Evolutionary conservation across 2,329 filamentous ascomycete species (phyloP), one percentile per base, ranked within the genome.

Genomic region (Cytospora piceicola): DNA sequence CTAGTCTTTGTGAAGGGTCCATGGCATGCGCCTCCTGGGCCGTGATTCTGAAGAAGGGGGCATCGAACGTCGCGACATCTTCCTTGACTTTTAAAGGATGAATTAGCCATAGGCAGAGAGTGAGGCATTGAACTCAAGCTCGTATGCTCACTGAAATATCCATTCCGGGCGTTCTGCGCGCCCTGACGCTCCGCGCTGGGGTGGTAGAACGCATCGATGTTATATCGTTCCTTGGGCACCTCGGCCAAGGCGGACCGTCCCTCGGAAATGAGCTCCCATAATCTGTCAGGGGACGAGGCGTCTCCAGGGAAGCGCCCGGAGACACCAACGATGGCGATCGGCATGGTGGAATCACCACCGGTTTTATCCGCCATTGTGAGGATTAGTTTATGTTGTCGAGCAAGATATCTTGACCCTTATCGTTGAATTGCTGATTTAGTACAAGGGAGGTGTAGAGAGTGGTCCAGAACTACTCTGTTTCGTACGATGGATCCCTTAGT

Each of bases 191-290:
- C 39, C n/a, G 39, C 60, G 27, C 52, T 62, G 54, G 60, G 53
- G 39, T 62, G 53, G 46, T 62, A 67, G 53, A 64, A 66, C 20
- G 57, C 61, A 24, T 66, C 57, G 24, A 66, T 58, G 49, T 69
- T 67, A 55, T 61, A 69, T 42, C 65, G 65, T 27, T 61, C 56
- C 49, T 54, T 53, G 39, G 65, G 67, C 17, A 67, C 56, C 30
- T 58, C 39, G 24, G 22, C 17, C 49, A 55, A 51, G 46, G 67
- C 64, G 12, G 52, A 51, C 7, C 39, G 52, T 12, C 52, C 52
- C 52, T 62, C 46, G 52, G 29, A 62, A 42, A 62, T 46, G 24
- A 61, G n/a, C 53, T 56, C 36, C 52, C 53, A 62, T 22, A 56
- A 42, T 22, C 30, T 12, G 22, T 62, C 29, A 22, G 60, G 60